These are phyloP conservation scores for Elongisporangium senticosum DNA, from an alignment of 352 stramenopile species.

Conservation along the genomic window DNA sequence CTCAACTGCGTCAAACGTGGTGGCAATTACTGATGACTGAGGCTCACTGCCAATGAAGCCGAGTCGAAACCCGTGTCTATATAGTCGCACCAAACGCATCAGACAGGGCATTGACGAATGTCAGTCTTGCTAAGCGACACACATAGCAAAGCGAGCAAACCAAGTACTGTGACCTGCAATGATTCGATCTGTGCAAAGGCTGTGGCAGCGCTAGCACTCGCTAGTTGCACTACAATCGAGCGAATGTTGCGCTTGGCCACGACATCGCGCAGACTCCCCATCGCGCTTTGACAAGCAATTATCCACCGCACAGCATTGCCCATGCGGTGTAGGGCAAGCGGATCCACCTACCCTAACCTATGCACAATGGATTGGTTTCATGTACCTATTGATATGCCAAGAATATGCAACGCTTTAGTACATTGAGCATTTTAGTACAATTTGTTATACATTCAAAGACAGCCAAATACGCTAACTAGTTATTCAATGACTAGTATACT, in stretches of 20 bases:
- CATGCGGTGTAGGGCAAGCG: not conserved
- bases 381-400: not conserved
- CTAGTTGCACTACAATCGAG: conserved; percentile 41
- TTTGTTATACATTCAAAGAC: no score
- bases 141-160: not conserved
- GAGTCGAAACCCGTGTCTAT: conserved; percentile 30
- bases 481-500: no score
- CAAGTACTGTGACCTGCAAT: conserved; percentile 13
- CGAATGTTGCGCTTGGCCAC: conserved; percentile 38
- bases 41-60: conserved; percentile 21
- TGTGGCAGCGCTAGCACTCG: conserved; percentile 7
- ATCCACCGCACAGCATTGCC: not conserved
- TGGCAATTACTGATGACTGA: not conserved
- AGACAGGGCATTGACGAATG: not conserved
- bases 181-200: conserved; percentile 7
- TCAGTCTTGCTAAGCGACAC: not conserved
- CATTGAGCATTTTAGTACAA: no score
- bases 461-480: no score
- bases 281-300: not conserved
- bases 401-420: no score
- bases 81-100: not conserved
- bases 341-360: not conserved
- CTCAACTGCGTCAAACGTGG: not conserved
- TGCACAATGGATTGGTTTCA: not conserved
- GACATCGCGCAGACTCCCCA: conserved; percentile 11